These are phyloP conservation scores for Dalechampia spathulata DNA, from an alignment of 441 rosid species.

Conservation along the genomic window DNA sequence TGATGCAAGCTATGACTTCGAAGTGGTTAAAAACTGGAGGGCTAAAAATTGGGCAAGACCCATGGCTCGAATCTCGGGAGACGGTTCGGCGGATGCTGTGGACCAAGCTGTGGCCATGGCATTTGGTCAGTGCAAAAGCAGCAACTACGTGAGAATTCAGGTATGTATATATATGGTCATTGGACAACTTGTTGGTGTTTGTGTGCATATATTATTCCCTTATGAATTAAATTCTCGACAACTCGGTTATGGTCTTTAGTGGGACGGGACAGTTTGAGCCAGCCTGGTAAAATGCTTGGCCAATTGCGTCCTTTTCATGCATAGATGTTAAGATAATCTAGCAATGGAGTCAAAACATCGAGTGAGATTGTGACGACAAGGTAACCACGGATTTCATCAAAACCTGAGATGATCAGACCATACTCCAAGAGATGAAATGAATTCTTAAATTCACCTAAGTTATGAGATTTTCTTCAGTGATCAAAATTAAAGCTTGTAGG, in stretches of 20 bases:
- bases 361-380: too few relatives aligned
- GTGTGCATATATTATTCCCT: neutral
- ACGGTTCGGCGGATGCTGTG: conserved; percentile 78
- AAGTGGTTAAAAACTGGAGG: conserved; percentile 67
- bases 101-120: conserved; percentile 99
- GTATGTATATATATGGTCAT: conserved; percentile 35
- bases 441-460: too few relatives aligned
- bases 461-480: too few relatives aligned
- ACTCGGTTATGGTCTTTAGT: neutral
- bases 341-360: too few relatives aligned
- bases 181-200: neutral
- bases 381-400: too few relatives aligned
- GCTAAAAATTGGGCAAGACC: conserved; percentile 91
- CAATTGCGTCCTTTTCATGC: conserved; percentile 13
- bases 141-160: conserved; percentile 85
- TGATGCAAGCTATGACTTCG: conserved; percentile 59
- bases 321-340: neutral
- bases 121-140: conserved; percentile 66
- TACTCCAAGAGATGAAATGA: too few relatives aligned
- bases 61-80: conserved; percentile 71
- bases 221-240: neutral
- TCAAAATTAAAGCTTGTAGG: too few relatives aligned
- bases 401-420: too few relatives aligned
- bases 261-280: conserved; percentile 26
- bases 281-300: conserved; percentile 34